Evolutionary conservation across 768 basidiomycete genomes (phyloP), one percentile per base, ranked within the genome.

Genomic region (Atractiella rhizophila): DNA sequence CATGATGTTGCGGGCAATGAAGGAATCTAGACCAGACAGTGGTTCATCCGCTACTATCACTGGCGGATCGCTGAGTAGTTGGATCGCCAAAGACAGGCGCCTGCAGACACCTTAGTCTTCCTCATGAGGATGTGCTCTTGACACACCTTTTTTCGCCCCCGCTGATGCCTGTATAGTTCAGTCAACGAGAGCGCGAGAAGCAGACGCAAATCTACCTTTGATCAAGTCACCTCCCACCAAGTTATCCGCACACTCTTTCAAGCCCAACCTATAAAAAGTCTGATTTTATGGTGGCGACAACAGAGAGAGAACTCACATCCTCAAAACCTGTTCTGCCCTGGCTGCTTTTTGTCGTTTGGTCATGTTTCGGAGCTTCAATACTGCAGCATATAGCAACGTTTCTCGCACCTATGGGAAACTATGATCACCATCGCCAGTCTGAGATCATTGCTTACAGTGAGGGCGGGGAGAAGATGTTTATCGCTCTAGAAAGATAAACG

Each of bases 241-340:
- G 18, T 35, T 35, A 18, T 35, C 34, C 10, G 34, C 34, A 19
- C 34, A 35, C 23, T n/a, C 10, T 21, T 35, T 35, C 34, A 35
- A 35, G 34, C 34, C 34, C 9, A 35, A n/a, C n/a, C n/a, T n/a
- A n/a, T n/a, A n/a, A n/a, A n/a, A n/a, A n/a, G n/a, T n/a, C n/a
- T n/a, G n/a, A n/a, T n/a, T n/a, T n/a, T n/a, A n/a, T n/a, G n/a
- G n/a, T n/a, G n/a, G n/a, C n/a, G n/a, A n/a, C n/a, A n/a, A n/a
- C n/a, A n/a, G n/a, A n/a, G n/a, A n/a, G n/a, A n/a, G n/a, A n/a
- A n/a, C n/a, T n/a, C n/a, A n/a, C n/a, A n/a, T n/a, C n/a, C n/a
- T n/a, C n/a, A n/a, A n/a, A n/a, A 66, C 63, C 37, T 65, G 64
- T 43, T 67, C 66, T 2, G 64, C 66, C 2, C 65, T 52, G 0